Base-by-base conservation (phyloP, 768 basidiomycete genomes). In the Mycena pura region DNA sequence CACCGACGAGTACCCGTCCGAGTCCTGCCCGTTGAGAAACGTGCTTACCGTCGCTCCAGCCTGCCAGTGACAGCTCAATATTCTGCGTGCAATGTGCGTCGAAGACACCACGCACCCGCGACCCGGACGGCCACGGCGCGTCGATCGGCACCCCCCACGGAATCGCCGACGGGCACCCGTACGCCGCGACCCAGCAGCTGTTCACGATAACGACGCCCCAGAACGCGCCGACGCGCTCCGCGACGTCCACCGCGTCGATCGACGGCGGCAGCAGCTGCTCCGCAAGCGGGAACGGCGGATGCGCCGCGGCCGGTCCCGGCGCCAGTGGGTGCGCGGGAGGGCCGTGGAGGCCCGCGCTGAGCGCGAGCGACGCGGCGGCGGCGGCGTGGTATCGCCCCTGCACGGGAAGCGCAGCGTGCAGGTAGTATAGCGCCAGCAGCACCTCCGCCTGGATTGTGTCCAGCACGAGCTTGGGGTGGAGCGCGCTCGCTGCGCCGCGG, bases 381-480 rank as follows among this genome's bases (percentile, higher is more conserved):
- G 75, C 72, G 45, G 73, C 73, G 40, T 72, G 72, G 57, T 79
- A 80, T 48, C 72, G 73, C 5, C 79, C 83, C 27, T 80, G 80
- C 3, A 80, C 66, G 6, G 68, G 55, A 17, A 80, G 73, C 32
- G 75, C 78, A 24, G 70, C 67, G 38, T 73, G 71, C 54, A 80
- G 78, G 66, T 81, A 78, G 58, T 79, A 81, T 48, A 73, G 72
- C 2, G 78, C 69, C 29, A 84, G 68, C 19, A 84, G 70, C 2
- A 83, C 69, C 28, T 82, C 73, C 2, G 74, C 64, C 41, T 78
- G 77, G 17, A 79, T 60, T 25, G 72, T 59, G 15, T 76, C 67
- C 13, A 79, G 55, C 19, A 74, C 69, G 47, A 34, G 22, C 9
- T 68, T 62, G 47, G 70, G 69, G 4, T 75, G 74, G 40, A 72